These are phyloP conservation scores for Gossypium australe DNA, from an alignment of 345 rosid species.

Conservation along the genomic window DNA sequence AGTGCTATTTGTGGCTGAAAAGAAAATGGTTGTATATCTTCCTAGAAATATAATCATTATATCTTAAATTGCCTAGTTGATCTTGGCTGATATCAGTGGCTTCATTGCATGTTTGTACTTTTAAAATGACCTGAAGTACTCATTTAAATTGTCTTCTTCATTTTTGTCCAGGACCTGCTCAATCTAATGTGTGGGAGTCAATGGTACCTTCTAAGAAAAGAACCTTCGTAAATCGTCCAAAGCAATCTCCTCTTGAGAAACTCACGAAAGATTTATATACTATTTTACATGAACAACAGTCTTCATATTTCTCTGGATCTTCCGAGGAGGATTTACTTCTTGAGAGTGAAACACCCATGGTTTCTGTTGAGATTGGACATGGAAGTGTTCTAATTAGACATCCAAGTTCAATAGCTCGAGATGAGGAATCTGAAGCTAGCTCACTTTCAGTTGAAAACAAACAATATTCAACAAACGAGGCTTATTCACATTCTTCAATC, in stretches of 20 bases:
- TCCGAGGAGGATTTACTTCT: constrained; percentile 92
- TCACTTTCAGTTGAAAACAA: constrained; percentile 86
- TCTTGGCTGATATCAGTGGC: not conserved
- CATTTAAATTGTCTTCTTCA: not conserved
- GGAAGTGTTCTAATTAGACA: constrained; percentile 86
- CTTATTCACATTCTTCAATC: constrained; percentile 45
- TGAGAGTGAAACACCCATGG: constrained; percentile 87
- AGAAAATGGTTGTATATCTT: not conserved
- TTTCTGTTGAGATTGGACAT: constrained; percentile 95
- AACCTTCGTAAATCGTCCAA: constrained; percentile 78
- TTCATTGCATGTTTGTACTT: constrained; percentile 4
- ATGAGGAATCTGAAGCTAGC: constrained; percentile 97
- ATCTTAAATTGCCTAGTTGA: not conserved
- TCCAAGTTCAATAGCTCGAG: constrained; percentile 75
- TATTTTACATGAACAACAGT: constrained; percentile 92
- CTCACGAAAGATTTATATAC: constrained; percentile 79
- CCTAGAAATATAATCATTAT: not conserved
- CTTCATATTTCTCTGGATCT: constrained; percentile 77
- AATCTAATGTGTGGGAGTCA: constrained; percentile 82
- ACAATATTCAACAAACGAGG: constrained; percentile 43
- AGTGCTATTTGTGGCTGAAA: not conserved
- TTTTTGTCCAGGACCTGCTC: constrained; percentile 65
- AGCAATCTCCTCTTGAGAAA: constrained; percentile 85
- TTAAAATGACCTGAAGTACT: not conserved
- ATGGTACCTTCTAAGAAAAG: constrained; percentile 86